These are phyloP conservation scores for Striga hermonthica DNA, from an alignment of 305 asterid genomes.

Conservation along the genomic window DNA sequence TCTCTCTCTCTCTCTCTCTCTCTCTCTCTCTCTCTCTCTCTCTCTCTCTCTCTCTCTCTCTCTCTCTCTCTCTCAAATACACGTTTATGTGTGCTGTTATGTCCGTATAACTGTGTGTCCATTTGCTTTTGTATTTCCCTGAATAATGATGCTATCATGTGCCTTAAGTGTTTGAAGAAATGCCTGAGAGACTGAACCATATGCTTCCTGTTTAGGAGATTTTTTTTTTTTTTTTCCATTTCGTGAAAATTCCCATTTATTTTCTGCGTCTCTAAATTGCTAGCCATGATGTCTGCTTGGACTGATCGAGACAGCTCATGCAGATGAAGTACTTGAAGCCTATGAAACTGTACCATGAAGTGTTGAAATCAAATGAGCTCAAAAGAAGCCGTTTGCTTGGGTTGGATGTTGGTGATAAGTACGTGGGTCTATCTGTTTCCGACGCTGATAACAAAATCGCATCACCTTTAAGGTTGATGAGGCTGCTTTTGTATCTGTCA, in stretches of 20 bases:
- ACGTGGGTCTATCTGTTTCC: slow-evolving; percentile 82
- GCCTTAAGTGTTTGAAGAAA: slow-evolving; percentile 25
- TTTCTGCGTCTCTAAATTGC: background rate
- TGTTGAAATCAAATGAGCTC: slow-evolving; percentile 45
- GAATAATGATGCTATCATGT: slow-evolving; percentile 1
- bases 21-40: background rate
- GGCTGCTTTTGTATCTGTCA: background rate
- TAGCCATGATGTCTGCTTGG: slow-evolving; percentile 17
- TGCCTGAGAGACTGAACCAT: slow-evolving; percentile 23
- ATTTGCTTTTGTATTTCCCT: background rate
- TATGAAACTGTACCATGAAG: slow-evolving; percentile 49
- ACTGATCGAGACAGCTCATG: slow-evolving; percentile 24
- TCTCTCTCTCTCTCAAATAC: background rate
- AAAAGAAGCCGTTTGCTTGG: slow-evolving; percentile 66
- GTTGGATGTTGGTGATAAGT: slow-evolving; percentile 85
- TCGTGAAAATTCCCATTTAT: slow-evolving; percentile 12
- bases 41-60: background rate
- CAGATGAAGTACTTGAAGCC: slow-evolving; percentile 81
- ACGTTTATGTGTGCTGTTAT: background rate
- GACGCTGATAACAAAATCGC: slow-evolving; percentile 61
- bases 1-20: background rate
- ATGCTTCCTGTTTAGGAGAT: background rate
- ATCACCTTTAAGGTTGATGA: slow-evolving; percentile 62
- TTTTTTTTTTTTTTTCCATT: background rate
- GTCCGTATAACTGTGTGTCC: background rate